phyloP scores from a whole-genome alignment of 116 monocot species.

The Trichopus zeylanicus region DNA sequence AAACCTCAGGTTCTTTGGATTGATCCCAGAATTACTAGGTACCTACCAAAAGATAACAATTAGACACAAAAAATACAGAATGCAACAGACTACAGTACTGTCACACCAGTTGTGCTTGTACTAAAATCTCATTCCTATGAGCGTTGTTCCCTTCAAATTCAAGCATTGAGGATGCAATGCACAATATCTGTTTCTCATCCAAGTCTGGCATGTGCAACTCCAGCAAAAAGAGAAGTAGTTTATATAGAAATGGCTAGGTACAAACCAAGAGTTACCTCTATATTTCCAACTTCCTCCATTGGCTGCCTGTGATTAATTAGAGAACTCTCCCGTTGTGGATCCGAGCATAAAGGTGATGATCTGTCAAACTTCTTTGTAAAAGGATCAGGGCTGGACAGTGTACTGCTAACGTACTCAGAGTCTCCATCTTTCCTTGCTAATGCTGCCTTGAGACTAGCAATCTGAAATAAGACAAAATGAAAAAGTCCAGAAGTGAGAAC shows the following conservation, averaged over 20 bases:
- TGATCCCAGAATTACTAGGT: background rate
- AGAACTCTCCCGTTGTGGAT: constrained; percentile 7
- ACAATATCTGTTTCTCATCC: too few relatives aligned
- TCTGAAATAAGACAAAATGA: constrained; percentile 29
- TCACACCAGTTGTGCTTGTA: too few relatives aligned
- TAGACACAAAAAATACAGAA: background rate
- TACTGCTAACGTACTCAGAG: constrained; percentile 18
- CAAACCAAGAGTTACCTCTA: constrained; percentile 70
- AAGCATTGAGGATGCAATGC: too few relatives aligned
- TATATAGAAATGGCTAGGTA: too few relatives aligned
- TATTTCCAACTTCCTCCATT: constrained; percentile 79
- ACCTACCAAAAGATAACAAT: background rate
- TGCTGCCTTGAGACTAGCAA: constrained; percentile 66
- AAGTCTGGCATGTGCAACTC: too few relatives aligned
- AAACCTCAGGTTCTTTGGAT: constrained; percentile 58
- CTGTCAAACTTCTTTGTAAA: constrained; percentile 24
- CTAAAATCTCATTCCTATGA: too few relatives aligned
- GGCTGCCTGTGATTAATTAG: constrained; percentile 36
- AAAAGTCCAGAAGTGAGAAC: background rate
- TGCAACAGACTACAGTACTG: too few relatives aligned
- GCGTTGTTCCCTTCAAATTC: too few relatives aligned
- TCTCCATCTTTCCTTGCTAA: constrained; percentile 66
- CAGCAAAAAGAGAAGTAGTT: background rate
- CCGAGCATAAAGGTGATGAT: constrained; percentile 34
- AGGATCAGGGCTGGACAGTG: constrained; percentile 20